A percentile compares a stretch with the other conserved stretches of the same genome.
Conservation (phyloP, 2,329 filamentous ascomycete species). For the Penicillium hordei region DNA sequence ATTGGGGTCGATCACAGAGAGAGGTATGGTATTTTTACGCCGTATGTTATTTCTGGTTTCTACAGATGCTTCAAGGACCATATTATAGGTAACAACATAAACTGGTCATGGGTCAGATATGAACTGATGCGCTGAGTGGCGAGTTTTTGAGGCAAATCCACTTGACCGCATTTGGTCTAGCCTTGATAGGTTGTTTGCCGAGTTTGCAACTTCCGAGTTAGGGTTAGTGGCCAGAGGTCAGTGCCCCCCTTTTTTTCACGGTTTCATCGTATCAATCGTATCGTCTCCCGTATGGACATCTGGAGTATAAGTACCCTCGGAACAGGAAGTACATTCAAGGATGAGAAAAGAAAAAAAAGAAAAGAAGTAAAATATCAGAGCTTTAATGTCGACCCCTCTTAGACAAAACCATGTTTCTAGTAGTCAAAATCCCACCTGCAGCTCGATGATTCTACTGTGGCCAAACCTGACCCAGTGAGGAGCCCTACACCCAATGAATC, state of each 20-base stretch:
- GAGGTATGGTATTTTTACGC: too few species aligned
- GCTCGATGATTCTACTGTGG: slow-evolving; percentile 15
- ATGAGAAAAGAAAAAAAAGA: too few species aligned
- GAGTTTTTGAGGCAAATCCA: neutral
- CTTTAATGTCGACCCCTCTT: neutral
- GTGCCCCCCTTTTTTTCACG: slow-evolving; percentile 2
- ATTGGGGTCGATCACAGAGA: neutral
- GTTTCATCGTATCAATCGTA: neutral
- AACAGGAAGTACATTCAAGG: neutral
- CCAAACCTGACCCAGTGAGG: slow-evolving; percentile 14
- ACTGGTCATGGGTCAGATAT: neutral
- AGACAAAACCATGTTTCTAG: neutral
- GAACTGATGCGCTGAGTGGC: neutral
- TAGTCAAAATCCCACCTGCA: slow-evolving; percentile 6
- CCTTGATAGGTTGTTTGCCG: neutral
- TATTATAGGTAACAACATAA: neutral
- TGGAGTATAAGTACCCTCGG: neutral
- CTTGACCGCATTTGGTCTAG: slow-evolving; percentile 4
- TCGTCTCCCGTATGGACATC: neutral
- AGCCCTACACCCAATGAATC: slow-evolving; percentile 12
- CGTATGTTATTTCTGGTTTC: neutral
- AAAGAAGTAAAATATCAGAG: neutral
- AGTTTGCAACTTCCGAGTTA: neutral
- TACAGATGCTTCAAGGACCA: neutral
- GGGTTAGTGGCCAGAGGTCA: neutral